Evolutionary conservation across 2,329 filamentous ascomycete species (phyloP), one percentile per base, ranked within the genome.

Genomic region (Fusarium sp.): DNA sequence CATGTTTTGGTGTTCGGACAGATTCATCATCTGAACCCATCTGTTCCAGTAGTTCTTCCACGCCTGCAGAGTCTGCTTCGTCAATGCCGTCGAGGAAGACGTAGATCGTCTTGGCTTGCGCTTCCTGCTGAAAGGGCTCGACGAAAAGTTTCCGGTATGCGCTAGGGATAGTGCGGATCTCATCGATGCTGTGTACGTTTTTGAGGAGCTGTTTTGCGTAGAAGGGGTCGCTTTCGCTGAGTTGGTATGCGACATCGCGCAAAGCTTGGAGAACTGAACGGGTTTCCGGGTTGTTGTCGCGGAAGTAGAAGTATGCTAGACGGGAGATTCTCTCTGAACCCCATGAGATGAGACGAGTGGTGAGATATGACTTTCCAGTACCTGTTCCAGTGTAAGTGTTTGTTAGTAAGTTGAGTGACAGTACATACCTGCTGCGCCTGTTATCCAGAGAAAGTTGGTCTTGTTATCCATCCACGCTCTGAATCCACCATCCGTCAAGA

Each of bases 71-170:
- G 7, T 81, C 77, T 1, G 82, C 82, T 69, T 85, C 83, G 55
- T 85, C 84, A 7, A 85, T 75, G 6, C 81, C 83, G 44, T 85
- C 83, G 4, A 85, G 68, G 31, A 85, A 77, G n/a, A 85, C 69
- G 70, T 82, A 84, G 4, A 81, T 75, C 5, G 70, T 76, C 30
- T 80, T 79, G 3, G 74, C 73, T 9, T 76, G 76, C 9, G 68
- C 61, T n/a, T 78, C 77, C 6, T 77, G 74, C 8, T 77, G 50
- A 52, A 81, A 80, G 1, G 81, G 82, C 8, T 82, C 74, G 1
- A 80, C 71, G 13, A 85, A 79, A 0, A 85, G 73, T 9, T 77
- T 78, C 6, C 80, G 73, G 62, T 81, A 85, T 0, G 82, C 81
- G 46, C 83, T 84, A 4, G 81, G 70, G 4, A 84, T 77, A 0